Conservation (phyloP, 441 rosid genomes). For the Erysimum cheiri region DNA sequence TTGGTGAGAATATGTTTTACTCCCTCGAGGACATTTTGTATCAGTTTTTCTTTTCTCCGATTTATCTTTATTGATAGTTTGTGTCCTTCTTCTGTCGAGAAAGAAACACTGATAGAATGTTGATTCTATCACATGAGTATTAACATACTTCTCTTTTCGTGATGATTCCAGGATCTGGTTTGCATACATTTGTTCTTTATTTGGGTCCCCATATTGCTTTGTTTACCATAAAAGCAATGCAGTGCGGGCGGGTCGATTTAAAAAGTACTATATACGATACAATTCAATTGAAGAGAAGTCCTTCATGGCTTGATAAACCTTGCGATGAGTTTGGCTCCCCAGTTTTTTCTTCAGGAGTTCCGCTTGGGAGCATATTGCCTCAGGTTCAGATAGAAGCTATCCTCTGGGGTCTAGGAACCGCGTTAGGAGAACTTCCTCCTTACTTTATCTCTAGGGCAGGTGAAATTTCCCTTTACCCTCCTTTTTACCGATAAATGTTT, state of each 20-base stretch:
- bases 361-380: conserved; percentile 83
- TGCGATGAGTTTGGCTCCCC: conserved; percentile 92
- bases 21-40: conserved; percentile 2
- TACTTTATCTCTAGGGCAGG: conserved; percentile 98
- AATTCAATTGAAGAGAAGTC: conserved; percentile 84
- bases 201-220: conserved; percentile 95
- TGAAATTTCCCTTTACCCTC: conserved; percentile 34
- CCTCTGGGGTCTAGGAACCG: conserved; percentile 97
- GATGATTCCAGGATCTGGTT: conserved; percentile 80
- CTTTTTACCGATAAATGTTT: background rate
- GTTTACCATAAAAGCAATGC: conserved; percentile 89
- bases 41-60: conserved; percentile 2
- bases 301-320: conserved; percentile 93
- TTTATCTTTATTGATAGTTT: background rate
- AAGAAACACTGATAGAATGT: background rate
- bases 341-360: conserved; percentile 70
- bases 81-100: background rate
- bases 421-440: conserved; percentile 99
- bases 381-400: conserved; percentile 89
- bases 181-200: conserved; percentile 98
- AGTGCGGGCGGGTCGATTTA: conserved; percentile 91
- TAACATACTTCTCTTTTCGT: conserved; percentile 19
- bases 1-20: conserved; percentile 67
- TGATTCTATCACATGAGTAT: background rate
- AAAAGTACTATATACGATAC: conserved; percentile 93